phyloP scores from a whole-genome alignment of 2,329 filamentous ascomycete genomes.

The Neofusicoccum ribis region DNA sequence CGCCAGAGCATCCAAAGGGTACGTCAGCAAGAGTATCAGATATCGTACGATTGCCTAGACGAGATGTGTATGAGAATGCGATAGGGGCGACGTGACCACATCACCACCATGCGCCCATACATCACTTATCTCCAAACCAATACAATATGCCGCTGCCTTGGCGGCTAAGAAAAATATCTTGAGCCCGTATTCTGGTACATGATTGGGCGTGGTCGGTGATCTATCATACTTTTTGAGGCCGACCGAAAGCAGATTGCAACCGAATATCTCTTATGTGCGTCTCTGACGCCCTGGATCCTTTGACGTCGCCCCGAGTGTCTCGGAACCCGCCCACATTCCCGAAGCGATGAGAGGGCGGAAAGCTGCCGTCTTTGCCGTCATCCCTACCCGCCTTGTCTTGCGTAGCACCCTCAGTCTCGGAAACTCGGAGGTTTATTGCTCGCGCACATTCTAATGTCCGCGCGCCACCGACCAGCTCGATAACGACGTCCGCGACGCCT shows the following conservation, averaged over 20 bases:
- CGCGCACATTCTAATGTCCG: too few relatives aligned
- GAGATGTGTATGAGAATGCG: neutral
- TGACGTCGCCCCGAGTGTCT: too few relatives aligned
- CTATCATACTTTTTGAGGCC: neutral
- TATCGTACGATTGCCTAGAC: slow-evolving; percentile 2
- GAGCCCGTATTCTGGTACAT: neutral
- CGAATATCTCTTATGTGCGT: too few relatives aligned
- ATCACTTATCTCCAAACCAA: neutral
- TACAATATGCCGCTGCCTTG: neutral
- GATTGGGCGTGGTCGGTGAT: neutral
- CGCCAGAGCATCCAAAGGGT: neutral
- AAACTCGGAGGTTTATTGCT: too few relatives aligned
- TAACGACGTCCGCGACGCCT: too few relatives aligned
- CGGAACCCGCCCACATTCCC: neutral
- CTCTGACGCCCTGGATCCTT: too few relatives aligned
- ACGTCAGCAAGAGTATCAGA: slow-evolving; percentile 1
- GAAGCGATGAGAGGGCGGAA: neutral
- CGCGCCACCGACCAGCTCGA: too few relatives aligned
- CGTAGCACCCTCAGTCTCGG: too few relatives aligned
- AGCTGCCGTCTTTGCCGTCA: neutral
- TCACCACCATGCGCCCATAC: neutral
- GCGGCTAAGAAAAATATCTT: neutral
- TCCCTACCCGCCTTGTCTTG: neutral
- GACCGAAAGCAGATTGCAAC: neutral
- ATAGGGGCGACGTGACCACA: neutral